These are phyloP conservation scores for Umbelopsis sp. DNA, from an alignment of 192 early-diverging fungal species.

Conservation along the genomic window DNA sequence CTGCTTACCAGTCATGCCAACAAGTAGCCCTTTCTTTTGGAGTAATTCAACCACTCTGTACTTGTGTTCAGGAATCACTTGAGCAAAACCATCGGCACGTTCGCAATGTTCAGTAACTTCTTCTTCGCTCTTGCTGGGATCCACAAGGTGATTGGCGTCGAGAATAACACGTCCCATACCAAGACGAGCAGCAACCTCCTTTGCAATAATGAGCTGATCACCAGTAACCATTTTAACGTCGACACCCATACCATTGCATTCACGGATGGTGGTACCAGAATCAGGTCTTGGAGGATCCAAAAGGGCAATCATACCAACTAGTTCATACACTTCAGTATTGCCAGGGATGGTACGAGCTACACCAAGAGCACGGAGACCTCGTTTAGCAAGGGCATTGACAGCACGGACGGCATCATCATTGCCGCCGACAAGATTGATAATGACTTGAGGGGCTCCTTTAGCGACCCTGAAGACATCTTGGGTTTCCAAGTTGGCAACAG, in stretches of 20 bases:
- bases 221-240: slow-evolving; percentile 97
- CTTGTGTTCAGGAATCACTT: slow-evolving; percentile 98
- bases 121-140: slow-evolving; percentile 75
- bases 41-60: slow-evolving; percentile 95
- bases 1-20: slow-evolving; percentile 92
- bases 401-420: slow-evolving; percentile 72
- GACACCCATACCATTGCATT: slow-evolving; percentile 85
- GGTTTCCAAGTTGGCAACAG: slow-evolving; percentile 75
- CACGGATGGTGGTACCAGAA: slow-evolving; percentile 82
- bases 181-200: slow-evolving; percentile 87
- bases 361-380: slow-evolving; percentile 91
- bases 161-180: slow-evolving; percentile 92
- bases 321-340: slow-evolving; percentile 66
- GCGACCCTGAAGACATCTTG: slow-evolving; percentile 76
- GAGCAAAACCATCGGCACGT: slow-evolving; percentile 94
- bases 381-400: slow-evolving; percentile 72
- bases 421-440: slow-evolving; percentile 69
- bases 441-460: slow-evolving; percentile 90
- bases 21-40: slow-evolving; percentile 82
- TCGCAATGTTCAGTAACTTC: slow-evolving; percentile 81
- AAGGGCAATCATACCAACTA: slow-evolving; percentile 91
- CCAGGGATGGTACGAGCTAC: slow-evolving; percentile 80
- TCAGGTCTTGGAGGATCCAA: slow-evolving; percentile 90
- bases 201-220: slow-evolving; percentile 94
- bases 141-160: slow-evolving; percentile 83